Conservation (phyloP, 106 monocot species). For the Narthecium ossifragum region DNA sequence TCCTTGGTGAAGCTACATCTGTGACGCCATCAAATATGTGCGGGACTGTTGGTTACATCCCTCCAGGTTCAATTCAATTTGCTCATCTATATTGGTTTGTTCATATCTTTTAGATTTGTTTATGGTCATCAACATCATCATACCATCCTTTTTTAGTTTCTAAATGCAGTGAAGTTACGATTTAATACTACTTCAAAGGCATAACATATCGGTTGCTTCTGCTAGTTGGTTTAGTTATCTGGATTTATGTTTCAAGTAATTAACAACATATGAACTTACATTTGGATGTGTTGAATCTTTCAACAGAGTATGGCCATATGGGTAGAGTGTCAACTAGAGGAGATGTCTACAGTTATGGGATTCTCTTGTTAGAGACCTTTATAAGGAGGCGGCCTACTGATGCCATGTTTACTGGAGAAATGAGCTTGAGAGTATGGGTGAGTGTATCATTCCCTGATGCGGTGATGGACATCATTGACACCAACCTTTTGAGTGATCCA, state of each 20-base stretch:
- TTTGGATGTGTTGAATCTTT: too few relatives aligned
- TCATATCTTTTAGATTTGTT: too few relatives aligned
- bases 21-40: not conserved
- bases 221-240: not conserved
- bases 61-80: constrained; percentile 6
- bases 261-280: too few relatives aligned
- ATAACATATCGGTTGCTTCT: not conserved
- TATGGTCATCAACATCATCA: too few relatives aligned
- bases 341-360: constrained; percentile 29
- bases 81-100: not conserved
- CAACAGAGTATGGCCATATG: constrained; percentile 9
- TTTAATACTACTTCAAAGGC: too few relatives aligned
- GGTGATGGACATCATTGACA: constrained; percentile 7
- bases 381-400: constrained; percentile 19
- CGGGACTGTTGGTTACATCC: constrained; percentile 17
- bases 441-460: constrained; percentile 2
- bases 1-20: constrained; percentile 1
- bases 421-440: constrained; percentile 17
- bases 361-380: constrained; percentile 11
- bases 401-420: constrained; percentile 15
- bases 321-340: constrained; percentile 11
- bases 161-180: too few relatives aligned
- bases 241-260: too few relatives aligned
- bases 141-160: too few relatives aligned
- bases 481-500: not conserved